Evolutionary conservation across 176 grass and related monocot genomes (phyloP), one percentile per base, ranked within the genome.

Genomic region (Musa itinerans): DNA sequence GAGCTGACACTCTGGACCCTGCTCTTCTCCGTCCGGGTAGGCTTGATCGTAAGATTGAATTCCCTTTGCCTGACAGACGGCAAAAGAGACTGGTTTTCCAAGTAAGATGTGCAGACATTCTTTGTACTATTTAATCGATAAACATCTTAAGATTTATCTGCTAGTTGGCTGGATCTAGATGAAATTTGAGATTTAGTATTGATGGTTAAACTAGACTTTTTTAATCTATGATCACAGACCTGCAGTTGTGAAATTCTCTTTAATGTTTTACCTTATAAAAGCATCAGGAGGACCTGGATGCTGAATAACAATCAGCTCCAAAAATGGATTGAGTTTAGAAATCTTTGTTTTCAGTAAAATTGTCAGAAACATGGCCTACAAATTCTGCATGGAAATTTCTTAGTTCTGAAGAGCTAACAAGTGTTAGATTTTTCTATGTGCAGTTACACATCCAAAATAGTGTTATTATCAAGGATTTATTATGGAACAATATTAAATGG

Each of bases 31-130:
- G 95, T 86, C 95, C 95, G 24, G 95, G 95, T 69, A 84, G 95
- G 63, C 80, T 99, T 77, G 95, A 99, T 78, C 85, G 95, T 69
- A 99, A 99, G 84, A 99, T 99, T 56, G 95, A 99, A 80, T 99
- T 99, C 78, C 95, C 95, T 82, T 76, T 98, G 12, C 94, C 94
- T 26, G 94, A 98, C 70, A 85, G 94, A 52, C 80, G 94, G 29
- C 94, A 98, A 75, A 98, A 98, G 77, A 87, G 94, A 68, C 87
- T 98, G 49, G 90, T 98, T 73, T 99, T 99, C 72, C 95, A 99
- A 85, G 95, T 98, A 89, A 84, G 76, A 59, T 56, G 5, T 85
- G 43, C 52, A 79, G 26, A 5, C 7, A 24, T 12, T 15, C 1
- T 14, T 72, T 23, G n/a, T 49, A 61, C 6, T 68, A 72, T 71